Evolutionary conservation across 1,284 basidiomycete species (phyloP), one percentile per base, ranked within the genome.

Genomic region (Tremellales sp.): DNA sequence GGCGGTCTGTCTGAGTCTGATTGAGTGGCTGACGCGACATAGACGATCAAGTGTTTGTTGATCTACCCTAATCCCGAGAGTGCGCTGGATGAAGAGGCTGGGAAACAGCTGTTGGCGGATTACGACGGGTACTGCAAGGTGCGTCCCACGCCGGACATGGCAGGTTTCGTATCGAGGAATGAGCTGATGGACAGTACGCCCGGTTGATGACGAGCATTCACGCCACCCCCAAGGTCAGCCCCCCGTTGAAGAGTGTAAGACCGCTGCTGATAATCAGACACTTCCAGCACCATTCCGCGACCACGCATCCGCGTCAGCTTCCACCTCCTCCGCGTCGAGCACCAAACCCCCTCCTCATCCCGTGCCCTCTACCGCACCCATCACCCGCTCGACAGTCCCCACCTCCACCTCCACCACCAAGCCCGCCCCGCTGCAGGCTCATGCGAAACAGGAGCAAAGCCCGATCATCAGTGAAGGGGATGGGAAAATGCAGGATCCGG

Each of bases 41-140:
- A 76, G 65, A 91, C 88, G 31, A 85, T 96, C 61, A 93, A 92
- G 71, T 96, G 93, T 67, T 82, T 97, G 27, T 81, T 97, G 55
- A 96, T 97, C 61, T 90, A 90, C 64, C 93, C 93, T 12, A 97
- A 97, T 68, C 89, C 93, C 17, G 93, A 97, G 71, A 91, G 88
- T 13, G 92, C 93, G 0, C 77, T 97, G 48, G 89, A 97, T 70
- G 91, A 96, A 68, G 90, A 94, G 72, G 90, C 92, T 0, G 90
- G 90, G 15, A 92, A 91, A 70, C 79, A 94, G 49, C 74, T 97
- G 43, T 77, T 93, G 43, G 92, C 94, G 68, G 84, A 91, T 63
- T 92, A 92, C 70, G 82, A 85, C 39, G 86, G 82, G 61, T 94
- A 91, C 64, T 89, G 83, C 71, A 81, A 83, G 60, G 70, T 72